These are phyloP conservation scores for Plicaturopsis crispa DNA, from an alignment of 768 basidiomycete genomes.

Conservation along the genomic window DNA sequence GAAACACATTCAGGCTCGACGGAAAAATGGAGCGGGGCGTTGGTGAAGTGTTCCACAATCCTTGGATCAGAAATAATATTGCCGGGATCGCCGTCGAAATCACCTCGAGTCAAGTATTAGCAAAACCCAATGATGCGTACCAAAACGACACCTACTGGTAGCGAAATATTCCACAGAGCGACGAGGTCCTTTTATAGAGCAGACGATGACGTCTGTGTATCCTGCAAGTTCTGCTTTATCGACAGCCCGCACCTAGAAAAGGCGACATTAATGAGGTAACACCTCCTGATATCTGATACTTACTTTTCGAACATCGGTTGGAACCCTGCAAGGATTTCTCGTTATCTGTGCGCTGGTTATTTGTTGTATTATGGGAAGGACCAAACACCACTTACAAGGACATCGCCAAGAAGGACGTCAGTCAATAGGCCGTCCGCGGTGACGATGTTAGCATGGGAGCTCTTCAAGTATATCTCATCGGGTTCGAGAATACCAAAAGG, in stretches of 20 bases:
- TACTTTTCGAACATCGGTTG: conserved; percentile 33
- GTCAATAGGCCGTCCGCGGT: conserved; percentile 17
- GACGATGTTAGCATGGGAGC: conserved; percentile 16
- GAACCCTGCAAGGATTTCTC: conserved; percentile 33
- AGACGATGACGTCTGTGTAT: conserved; percentile 28
- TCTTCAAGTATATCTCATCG: conserved; percentile 27
- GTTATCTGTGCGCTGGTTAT: conserved; percentile 22
- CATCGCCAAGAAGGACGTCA: conserved; percentile 27
- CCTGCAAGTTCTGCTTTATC: conserved; percentile 20
- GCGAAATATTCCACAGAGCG: neutral
- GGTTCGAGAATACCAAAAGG: conserved; percentile 24
- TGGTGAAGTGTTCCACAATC: neutral
- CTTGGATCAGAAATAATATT: neutral
- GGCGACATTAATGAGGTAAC: neutral
- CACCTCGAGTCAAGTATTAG: neutral
- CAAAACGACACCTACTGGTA: neutral
- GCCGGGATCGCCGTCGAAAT: neutral
- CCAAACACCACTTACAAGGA: conserved; percentile 20
- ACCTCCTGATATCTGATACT: neutral
- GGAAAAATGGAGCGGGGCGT: neutral
- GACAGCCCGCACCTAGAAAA: conserved; percentile 28
- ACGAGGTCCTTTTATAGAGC: conserved; percentile 13
- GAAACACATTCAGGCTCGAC: neutral
- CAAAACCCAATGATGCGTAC: neutral
- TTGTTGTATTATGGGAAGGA: neutral